These are phyloP conservation scores for Hamiltosporidium tvaerminnensis DNA, from an alignment of 371 early-diverging fungal genomes.

Conservation along the genomic window DNA sequence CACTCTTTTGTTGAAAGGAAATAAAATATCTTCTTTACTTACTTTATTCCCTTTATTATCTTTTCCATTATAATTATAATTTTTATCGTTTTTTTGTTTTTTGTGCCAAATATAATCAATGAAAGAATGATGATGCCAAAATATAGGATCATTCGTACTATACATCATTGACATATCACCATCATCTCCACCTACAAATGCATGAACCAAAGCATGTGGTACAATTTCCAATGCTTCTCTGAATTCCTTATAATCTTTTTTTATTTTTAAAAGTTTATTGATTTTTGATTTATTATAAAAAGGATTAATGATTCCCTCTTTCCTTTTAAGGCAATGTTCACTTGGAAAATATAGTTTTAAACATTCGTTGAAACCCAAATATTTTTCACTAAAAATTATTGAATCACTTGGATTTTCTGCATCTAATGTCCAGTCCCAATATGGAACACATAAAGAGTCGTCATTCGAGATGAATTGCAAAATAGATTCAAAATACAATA, in stretches of 20 bases:
- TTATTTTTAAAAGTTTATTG: constrained; percentile 47
- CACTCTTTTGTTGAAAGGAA: not conserved
- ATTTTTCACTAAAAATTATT: constrained; percentile 7
- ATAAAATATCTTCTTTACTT: not conserved
- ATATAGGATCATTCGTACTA: constrained; percentile 55
- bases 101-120: constrained; percentile 55
- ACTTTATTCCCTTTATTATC: not conserved
- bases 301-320: constrained; percentile 36
- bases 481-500: constrained; percentile 38
- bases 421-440: constrained; percentile 55
- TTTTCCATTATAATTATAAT: not conserved
- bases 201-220: constrained; percentile 55
- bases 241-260: constrained; percentile 45
- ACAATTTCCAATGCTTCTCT: constrained; percentile 47
- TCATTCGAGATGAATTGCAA: constrained; percentile 44
- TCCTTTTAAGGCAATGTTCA: constrained; percentile 21
- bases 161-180: constrained; percentile 33
- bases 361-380: constrained; percentile 6
- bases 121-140: constrained; percentile 56
- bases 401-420: constrained; percentile 20
- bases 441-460: constrained; percentile 53
- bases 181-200: constrained; percentile 53
- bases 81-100: constrained; percentile 46
- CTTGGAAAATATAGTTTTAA: constrained; percentile 23
- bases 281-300: constrained; percentile 42